Conservation (phyloP, 148 eudicot species). For the Vaccinium macrocarpon region DNA sequence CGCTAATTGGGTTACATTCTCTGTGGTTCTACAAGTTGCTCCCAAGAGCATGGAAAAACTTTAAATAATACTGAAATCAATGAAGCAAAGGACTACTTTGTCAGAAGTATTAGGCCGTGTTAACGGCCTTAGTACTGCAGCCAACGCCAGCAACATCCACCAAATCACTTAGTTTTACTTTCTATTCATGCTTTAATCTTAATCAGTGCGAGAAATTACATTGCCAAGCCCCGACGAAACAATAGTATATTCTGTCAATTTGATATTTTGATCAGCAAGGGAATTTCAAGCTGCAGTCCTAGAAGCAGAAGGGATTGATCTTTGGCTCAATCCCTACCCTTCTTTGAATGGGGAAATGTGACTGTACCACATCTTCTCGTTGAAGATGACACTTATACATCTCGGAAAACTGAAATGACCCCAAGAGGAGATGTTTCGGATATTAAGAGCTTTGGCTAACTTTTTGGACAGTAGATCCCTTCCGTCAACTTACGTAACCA, state of each 20-base stretch:
- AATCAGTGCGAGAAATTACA: background rate
- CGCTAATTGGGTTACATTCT: background rate
- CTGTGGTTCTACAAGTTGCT: background rate
- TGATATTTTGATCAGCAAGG: background rate
- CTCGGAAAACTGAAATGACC: background rate
- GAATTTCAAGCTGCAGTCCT: background rate
- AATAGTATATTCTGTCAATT: background rate
- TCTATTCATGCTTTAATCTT: background rate
- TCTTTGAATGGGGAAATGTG: background rate
- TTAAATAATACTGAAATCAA: background rate
- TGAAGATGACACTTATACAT: background rate
- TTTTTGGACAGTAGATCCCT: constrained; percentile 3
- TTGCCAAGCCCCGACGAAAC: background rate
- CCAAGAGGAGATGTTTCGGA: background rate
- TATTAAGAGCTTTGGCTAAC: background rate
- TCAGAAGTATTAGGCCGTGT: background rate
- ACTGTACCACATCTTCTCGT: background rate
- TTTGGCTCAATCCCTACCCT: background rate
- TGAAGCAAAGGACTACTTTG: background rate
- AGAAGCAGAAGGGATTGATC: background rate
- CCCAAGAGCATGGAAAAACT: background rate
- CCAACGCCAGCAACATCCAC: background rate
- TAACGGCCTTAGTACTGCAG: background rate
- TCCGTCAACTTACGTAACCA: background rate
- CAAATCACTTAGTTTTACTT: background rate